A percentile compares a stretch with the other conserved stretches of the same genome.
These are phyloP conservation scores for Geotrichum australiense DNA, from an alignment of 1,139 yeast genomes.

Conservation along the genomic window DNA sequence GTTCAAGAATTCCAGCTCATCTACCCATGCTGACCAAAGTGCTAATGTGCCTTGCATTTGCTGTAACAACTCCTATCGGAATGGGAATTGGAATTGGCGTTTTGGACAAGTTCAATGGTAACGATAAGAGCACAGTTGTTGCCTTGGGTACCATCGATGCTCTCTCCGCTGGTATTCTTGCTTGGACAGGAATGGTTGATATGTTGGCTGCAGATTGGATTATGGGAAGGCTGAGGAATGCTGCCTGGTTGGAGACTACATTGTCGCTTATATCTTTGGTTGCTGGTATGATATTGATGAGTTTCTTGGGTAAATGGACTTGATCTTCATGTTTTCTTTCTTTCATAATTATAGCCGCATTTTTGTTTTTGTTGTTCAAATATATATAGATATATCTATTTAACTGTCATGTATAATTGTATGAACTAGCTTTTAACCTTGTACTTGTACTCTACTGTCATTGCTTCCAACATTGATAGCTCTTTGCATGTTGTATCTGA, in stretches of 20 bases:
- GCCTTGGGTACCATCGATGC: constrained; percentile 71
- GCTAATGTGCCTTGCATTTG: constrained; percentile 42
- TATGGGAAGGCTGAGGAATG: constrained; percentile 29
- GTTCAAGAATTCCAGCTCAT: constrained; percentile 58
- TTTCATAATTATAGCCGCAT: too few species aligned
- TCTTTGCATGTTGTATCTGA: too few species aligned
- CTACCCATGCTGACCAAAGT: constrained; percentile 34
- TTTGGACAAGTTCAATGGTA: constrained; percentile 48
- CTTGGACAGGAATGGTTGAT: constrained; percentile 78
- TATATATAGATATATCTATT: too few species aligned
- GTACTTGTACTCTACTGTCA: too few species aligned
- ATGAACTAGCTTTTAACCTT: too few species aligned
- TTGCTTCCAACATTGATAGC: too few species aligned
- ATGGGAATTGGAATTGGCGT: constrained; percentile 81
- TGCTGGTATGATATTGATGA: constrained; percentile 38
- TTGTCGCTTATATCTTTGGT: constrained; percentile 29
- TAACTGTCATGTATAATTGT: too few species aligned
- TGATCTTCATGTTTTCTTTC: constrained; percentile 4
- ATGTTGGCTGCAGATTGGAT: constrained; percentile 70
- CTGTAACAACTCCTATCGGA: constrained; percentile 70
- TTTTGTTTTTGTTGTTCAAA: too few species aligned
- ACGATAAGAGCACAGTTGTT: constrained; percentile 54
- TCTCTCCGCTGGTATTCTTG: constrained; percentile 70
- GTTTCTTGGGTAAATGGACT: constrained; percentile 40
- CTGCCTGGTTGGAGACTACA: constrained; percentile 26